Percentiles rank a stretch among this genome's conserved stretches.
Evolutionary conservation across 306 rosid species (phyloP).

Genomic region (Crataegus laevigata): DNA sequence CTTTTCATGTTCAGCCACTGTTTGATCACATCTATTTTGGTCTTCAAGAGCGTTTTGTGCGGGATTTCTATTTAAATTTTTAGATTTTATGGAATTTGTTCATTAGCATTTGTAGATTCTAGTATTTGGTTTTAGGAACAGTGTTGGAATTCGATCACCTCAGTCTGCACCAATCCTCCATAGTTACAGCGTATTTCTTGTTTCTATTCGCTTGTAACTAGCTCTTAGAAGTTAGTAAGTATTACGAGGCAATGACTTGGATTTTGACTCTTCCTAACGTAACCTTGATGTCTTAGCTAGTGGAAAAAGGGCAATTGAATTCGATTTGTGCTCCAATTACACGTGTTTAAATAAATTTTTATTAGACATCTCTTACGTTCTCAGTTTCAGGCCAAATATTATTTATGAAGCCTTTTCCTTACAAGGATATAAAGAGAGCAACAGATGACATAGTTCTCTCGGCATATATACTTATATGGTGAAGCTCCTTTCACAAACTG

Average conservation of each 20-base stretch:
- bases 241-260: background rate
- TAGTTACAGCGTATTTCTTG: background rate
- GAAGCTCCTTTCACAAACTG: too few relatives aligned
- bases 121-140: too few relatives aligned
- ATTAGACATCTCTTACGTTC: constrained; percentile 6
- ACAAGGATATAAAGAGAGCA: constrained; percentile 63
- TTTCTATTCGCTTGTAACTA: background rate
- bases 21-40: background rate
- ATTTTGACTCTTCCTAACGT: background rate
- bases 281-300: background rate
- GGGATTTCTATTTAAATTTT: background rate
- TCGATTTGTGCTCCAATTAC: background rate
- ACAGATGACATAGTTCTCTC: constrained; percentile 34
- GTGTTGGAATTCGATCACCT: background rate
- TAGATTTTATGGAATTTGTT: background rate
- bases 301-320: background rate
- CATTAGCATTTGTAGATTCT: too few relatives aligned
- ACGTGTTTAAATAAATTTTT: background rate
- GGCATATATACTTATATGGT: background rate
- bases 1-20: too few relatives aligned
- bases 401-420: constrained; percentile 53
- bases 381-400: constrained; percentile 44
- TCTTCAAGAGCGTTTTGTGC: background rate
- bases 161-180: background rate
- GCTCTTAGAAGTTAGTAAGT: background rate